Base-by-base conservation (phyloP, 73 alveolate species). In the Paramecium sexaurelia region DNA sequence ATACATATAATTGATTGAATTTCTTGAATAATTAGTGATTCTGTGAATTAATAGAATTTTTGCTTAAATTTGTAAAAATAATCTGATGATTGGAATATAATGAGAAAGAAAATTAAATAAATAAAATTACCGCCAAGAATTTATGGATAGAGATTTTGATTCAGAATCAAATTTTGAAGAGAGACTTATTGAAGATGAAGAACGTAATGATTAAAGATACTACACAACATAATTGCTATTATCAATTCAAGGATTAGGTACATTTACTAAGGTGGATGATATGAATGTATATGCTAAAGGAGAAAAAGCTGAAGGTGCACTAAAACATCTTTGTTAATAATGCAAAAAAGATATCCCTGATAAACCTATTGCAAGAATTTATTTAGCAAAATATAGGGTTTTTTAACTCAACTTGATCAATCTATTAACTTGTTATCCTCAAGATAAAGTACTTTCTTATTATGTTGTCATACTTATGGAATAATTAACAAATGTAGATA, bases 371-470 rank as follows among this genome's bases (percentile, higher is more conserved):
- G 96, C 93, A 20, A 91, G 94, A 66, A 33, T 55, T 22, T 57
- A 85, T 24, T 91, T 96, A 24, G 98, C 95, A 2, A 90, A 95
- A 88, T 95, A 95, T 93, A 75, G 83, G 20, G 94, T 94, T 22
- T 55, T 96, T 40, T 93, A 96, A 87, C 88, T 85, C 36, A 95
- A 93, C 69, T 94, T 96, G 15, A 66, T 96, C n/a, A 94, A 95
- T 29, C 92, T 96, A 24, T 96, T 96, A 3, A 69, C 94, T 33
- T 56, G 95, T 71, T 95, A 96, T 55, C 92, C 93, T 35, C 43
- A 94, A 84, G 98, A 96, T 75, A 92, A 94, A 47, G 92, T 92
- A 39, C 93, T 96, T 27, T 69, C 96, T 19, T 96, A 91, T 92
- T 57, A 92, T 71, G 40, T 95, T 22, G 51, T 85, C n/a, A 87